Evolutionary conservation across 441 rosid genomes (phyloP).

Genomic region (Omphalea diandra): DNA sequence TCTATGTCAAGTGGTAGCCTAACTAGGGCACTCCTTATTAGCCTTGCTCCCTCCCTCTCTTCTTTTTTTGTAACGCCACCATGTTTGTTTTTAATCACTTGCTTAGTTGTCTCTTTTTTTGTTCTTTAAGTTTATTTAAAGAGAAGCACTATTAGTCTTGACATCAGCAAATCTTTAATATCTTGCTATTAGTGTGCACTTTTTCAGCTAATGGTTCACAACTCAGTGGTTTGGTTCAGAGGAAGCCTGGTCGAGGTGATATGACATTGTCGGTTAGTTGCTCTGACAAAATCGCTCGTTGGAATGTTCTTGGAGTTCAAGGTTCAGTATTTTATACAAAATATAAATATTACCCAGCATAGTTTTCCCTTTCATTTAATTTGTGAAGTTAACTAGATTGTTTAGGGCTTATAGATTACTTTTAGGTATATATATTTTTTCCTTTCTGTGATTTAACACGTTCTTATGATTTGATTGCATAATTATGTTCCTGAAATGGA

Average conservation of each 20-base stretch:
- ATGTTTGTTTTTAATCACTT: not conserved
- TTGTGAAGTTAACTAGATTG: constrained; percentile 5
- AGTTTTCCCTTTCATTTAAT: not conserved
- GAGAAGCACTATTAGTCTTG: not conserved
- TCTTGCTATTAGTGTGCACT: not conserved
- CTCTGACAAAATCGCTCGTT: constrained; percentile 88
- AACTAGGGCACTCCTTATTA: not conserved
- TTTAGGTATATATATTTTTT: not conserved
- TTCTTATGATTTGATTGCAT: not conserved
- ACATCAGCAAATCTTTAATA: not conserved
- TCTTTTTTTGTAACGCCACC: not conserved
- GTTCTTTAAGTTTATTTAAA: not conserved
- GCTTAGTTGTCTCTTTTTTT: not conserved
- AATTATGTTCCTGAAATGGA: not conserved
- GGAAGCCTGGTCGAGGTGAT: constrained; percentile 98
- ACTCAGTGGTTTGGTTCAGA: constrained; percentile 56
- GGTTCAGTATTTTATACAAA: constrained; percentile 41
- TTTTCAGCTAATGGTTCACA: constrained; percentile 38
- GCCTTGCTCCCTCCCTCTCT: not conserved
- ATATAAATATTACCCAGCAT: not conserved
- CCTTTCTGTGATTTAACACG: not conserved
- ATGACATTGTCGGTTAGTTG: constrained; percentile 86
- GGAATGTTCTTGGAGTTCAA: constrained; percentile 95
- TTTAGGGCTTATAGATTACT: not conserved
- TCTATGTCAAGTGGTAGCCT: not conserved